A percentile compares a stretch with the other conserved stretches of the same genome.
These are phyloP conservation scores for Candolleomyces aberdarensis DNA, from an alignment of 768 basidiomycete species.

Conservation along the genomic window DNA sequence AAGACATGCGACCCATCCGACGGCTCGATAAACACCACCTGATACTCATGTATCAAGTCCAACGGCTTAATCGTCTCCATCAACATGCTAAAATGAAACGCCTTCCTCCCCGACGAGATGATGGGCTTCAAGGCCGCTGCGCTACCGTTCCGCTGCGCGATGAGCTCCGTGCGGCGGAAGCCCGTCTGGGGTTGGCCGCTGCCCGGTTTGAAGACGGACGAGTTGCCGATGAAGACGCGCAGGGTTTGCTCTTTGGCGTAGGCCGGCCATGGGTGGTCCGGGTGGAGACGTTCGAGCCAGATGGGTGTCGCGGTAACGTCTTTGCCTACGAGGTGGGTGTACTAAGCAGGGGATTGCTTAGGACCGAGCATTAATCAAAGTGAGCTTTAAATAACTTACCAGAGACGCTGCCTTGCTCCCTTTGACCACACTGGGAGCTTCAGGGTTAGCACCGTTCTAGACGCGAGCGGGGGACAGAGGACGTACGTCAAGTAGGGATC, in stretches of 20 bases:
- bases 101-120: slow-evolving; percentile 39
- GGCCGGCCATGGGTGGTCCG: slow-evolving; percentile 17
- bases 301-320: slow-evolving; percentile 43
- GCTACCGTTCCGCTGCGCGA: slow-evolving; percentile 43
- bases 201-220: slow-evolving; percentile 51
- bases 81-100: slow-evolving; percentile 50
- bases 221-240: slow-evolving; percentile 53
- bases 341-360: slow-evolving; percentile 25
- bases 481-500: slow-evolving; percentile 57
- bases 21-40: slow-evolving; percentile 62
- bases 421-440: slow-evolving; percentile 47
- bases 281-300: slow-evolving; percentile 33
- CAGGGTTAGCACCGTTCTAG: background rate
- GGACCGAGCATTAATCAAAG: background rate
- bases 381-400: slow-evolving; percentile 26
- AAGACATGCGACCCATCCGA: slow-evolving; percentile 59
- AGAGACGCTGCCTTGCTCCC: slow-evolving; percentile 49
- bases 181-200: slow-evolving; percentile 43
- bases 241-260: slow-evolving; percentile 46
- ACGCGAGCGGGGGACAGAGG: background rate
- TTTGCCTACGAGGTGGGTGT: slow-evolving; percentile 39
- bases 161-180: slow-evolving; percentile 58
- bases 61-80: slow-evolving; percentile 32
- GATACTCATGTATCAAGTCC: slow-evolving; percentile 59
- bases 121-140: slow-evolving; percentile 32